Base-by-base conservation (phyloP, 1,284 basidiomycete species). In the Melampsora larici-populina region DNA sequence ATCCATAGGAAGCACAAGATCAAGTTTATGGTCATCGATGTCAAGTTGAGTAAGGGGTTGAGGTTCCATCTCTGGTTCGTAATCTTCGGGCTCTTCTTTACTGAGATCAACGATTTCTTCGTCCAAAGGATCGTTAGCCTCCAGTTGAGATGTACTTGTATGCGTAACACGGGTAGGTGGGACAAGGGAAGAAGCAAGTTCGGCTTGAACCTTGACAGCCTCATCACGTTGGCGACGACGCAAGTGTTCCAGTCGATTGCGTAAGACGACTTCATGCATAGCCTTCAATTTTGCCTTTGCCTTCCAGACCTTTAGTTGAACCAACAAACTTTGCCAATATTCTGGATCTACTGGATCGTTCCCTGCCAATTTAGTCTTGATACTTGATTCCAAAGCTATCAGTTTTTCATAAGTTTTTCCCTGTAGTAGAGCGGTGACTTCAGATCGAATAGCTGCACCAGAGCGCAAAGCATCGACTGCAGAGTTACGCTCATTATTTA, bases 331-430 rank as follows among this genome's bases (percentile, higher is more conserved):
- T 84, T 98, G 96, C 97, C 97, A 99, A 83, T 99, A 99, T 84
- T 99, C 97, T 17, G 90, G 91, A 84, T 99, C 97, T 55, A 99
- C 89, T 0, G 95, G 94, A 84, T 98, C 94, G 43, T 93, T 93
- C 79, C 93, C 93, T 0, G 88, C 87, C 0, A 99, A 88, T 85
- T 99, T 99, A 70, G 87, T 87, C 81, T 94, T 92, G 18, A 99
- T 91, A 81, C 91, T 90, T 78, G 89, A 87, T 84, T 99, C 96
- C 43, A 99, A 87, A 55, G 88, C 88, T 24, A 88, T 87, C 48
- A 99, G 88, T 79, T 97, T 90, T 1, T 93, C 90, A 78, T 92
- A 90, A 3, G 90, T 88, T 85, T 95, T 94, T 64, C 90, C 91
- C 40, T 89, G 87, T 33, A 94, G 86, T 51, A 94, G 86, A 1